Conservation (phyloP, 306 rosid genomes). For the Elaeagnus macrophylla region DNA sequence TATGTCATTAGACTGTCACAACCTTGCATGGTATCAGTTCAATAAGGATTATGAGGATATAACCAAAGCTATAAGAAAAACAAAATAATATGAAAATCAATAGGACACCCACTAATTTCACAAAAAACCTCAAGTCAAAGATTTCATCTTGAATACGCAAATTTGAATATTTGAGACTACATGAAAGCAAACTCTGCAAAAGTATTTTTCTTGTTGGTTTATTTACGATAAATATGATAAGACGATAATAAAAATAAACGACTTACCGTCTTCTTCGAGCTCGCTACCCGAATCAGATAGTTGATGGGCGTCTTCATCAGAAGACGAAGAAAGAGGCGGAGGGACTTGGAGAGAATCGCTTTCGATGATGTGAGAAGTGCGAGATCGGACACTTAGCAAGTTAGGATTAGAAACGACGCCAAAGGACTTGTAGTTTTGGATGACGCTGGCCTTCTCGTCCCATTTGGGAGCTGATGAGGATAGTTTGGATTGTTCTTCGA, state of each 20-base stretch:
- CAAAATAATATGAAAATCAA: too few species aligned
- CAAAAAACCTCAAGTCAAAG: too few species aligned
- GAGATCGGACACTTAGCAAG: constrained; percentile 44
- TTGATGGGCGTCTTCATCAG: constrained; percentile 16
- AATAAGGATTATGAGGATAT: too few species aligned
- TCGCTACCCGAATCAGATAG: constrained; percentile 55
- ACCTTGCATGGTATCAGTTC: too few species aligned
- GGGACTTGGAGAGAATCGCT: constrained; percentile 42
- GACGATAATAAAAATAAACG: not conserved
- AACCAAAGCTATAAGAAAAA: too few species aligned
- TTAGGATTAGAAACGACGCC: constrained; percentile 77
- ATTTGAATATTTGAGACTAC: too few species aligned
- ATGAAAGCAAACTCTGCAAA: too few species aligned
- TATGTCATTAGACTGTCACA: too few species aligned
- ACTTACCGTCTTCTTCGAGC: constrained; percentile 83
- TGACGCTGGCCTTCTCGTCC: constrained; percentile 62
- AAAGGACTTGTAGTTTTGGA: constrained; percentile 60
- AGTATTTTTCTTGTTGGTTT: too few species aligned
- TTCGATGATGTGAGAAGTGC: constrained; percentile 42
- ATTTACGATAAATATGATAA: not conserved
- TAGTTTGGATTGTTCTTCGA: constrained; percentile 4
- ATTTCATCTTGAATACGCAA: too few species aligned
- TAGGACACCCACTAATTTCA: too few species aligned
- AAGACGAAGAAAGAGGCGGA: not conserved
- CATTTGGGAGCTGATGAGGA: constrained; percentile 26